Percentiles rank a stretch among this genome's conserved stretches.
These are phyloP conservation scores for Komagataella ulmi DNA, from an alignment of 805 yeast species.

Conservation along the genomic window DNA sequence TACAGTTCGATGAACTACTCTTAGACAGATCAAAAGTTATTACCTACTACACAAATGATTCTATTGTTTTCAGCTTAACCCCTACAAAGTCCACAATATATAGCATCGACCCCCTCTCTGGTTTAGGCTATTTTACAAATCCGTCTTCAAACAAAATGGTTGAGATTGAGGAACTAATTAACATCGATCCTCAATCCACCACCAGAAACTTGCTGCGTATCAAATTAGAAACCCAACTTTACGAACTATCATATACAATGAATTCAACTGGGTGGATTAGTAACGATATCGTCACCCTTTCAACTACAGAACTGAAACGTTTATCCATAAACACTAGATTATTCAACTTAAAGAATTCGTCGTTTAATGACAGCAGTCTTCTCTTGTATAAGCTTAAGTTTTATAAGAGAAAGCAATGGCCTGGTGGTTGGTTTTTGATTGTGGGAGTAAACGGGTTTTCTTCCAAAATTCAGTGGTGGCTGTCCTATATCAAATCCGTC, in stretches of 20 bases:
- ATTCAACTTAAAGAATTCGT: slow-evolving; percentile 10
- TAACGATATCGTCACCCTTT: slow-evolving; percentile 38
- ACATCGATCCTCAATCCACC: slow-evolving; percentile 12
- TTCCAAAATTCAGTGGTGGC: slow-evolving; percentile 34
- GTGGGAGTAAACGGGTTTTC: slow-evolving; percentile 21
- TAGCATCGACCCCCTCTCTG: slow-evolving; percentile 21
- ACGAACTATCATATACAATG: slow-evolving; percentile 41
- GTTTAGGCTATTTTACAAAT: slow-evolving; percentile 29
- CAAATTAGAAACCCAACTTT: slow-evolving; percentile 31
- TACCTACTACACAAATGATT: slow-evolving; percentile 11
- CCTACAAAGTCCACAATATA: slow-evolving; percentile 15
- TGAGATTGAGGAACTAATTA: slow-evolving; percentile 17
- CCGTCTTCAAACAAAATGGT: slow-evolving; percentile 24
- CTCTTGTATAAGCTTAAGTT: slow-evolving; percentile 15
- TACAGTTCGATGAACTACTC: slow-evolving; percentile 14
- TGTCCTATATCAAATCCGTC: slow-evolving; percentile 31
- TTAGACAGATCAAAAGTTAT: slow-evolving; percentile 16
- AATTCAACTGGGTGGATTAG: slow-evolving; percentile 58
- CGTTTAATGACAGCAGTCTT: slow-evolving; percentile 4
- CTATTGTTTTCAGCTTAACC: slow-evolving; percentile 14
- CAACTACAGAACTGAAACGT: slow-evolving; percentile 30
- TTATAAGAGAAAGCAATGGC: slow-evolving; percentile 41
- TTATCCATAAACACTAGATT: slow-evolving; percentile 20
- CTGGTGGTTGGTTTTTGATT: slow-evolving; percentile 40
- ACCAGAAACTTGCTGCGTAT: slow-evolving; percentile 26